Conservation (phyloP, 345 rosid species). For the Gossypium arboreum region DNA sequence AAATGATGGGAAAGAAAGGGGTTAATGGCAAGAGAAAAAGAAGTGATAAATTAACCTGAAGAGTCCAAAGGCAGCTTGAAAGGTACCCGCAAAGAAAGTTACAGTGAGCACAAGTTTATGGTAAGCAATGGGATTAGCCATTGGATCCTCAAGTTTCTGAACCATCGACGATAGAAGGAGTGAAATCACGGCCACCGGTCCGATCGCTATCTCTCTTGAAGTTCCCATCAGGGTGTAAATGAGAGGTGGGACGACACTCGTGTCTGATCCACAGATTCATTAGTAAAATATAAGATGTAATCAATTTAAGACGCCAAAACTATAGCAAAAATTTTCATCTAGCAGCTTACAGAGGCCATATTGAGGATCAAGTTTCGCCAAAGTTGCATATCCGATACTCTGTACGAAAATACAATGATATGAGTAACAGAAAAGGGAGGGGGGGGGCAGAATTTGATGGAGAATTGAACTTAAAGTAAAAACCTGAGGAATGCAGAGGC, state of each 20-base stretch:
- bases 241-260: slow-evolving; percentile 85
- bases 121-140: slow-evolving; percentile 54
- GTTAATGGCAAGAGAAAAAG: not conserved
- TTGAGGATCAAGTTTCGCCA: slow-evolving; percentile 92
- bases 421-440: not conserved
- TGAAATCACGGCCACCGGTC: slow-evolving; percentile 93
- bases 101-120: slow-evolving; percentile 61
- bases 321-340: slow-evolving; percentile 7
- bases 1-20: not conserved
- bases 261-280: slow-evolving; percentile 39
- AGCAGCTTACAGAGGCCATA: slow-evolving; percentile 79
- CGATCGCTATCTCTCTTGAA: slow-evolving; percentile 84
- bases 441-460: no score
- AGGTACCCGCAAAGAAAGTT: slow-evolving; percentile 79
- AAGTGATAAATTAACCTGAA: slow-evolving; percentile 39
- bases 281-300: not conserved
- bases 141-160: slow-evolving; percentile 57
- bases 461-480: no score
- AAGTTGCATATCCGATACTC: slow-evolving; percentile 93
- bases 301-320: not conserved
- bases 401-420: slow-evolving; percentile 24
- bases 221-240: slow-evolving; percentile 90
- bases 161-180: slow-evolving; percentile 79
- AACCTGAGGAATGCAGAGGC: slow-evolving; percentile 95
- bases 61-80: slow-evolving; percentile 76